phyloP scores from a whole-genome alignment of 208 protist genomes.

The Leishmania tropica region DNA sequence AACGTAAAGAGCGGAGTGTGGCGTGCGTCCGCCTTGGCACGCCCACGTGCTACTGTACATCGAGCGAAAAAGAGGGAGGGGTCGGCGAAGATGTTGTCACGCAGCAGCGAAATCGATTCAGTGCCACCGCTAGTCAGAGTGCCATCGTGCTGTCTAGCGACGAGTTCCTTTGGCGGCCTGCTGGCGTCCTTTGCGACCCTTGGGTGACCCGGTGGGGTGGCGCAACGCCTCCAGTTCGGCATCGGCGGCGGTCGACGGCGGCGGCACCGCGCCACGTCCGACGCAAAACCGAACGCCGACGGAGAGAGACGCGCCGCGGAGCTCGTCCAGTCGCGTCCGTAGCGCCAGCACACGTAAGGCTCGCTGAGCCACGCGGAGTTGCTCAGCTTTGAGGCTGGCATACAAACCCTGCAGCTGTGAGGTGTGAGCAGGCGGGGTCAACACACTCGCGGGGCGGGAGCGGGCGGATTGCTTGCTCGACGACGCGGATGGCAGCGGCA shows the following conservation, averaged over 20 bases:
- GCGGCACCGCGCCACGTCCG: slow-evolving; percentile 39
- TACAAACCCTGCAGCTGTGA: slow-evolving; percentile 13
- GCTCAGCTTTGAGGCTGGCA: slow-evolving; percentile 11
- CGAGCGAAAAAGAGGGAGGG: neutral
- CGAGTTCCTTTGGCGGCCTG: slow-evolving; percentile 12
- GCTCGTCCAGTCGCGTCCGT: slow-evolving; percentile 31
- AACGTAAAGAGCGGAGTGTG: neutral
- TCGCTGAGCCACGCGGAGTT: slow-evolving; percentile 24
- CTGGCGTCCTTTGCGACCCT: slow-evolving; percentile 20
- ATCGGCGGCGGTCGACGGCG: slow-evolving; percentile 25
- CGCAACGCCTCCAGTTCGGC: slow-evolving; percentile 28
- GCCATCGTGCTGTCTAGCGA: neutral
- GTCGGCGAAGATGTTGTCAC: neutral
- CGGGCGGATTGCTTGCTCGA: slow-evolving; percentile 10
- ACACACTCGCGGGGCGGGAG: slow-evolving; percentile 17
- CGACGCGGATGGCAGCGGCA: neutral
- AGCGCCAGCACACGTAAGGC: slow-evolving; percentile 36
- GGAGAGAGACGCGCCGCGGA: slow-evolving; percentile 22
- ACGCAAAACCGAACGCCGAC: slow-evolving; percentile 42
- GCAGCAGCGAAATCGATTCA: neutral
- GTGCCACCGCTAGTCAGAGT: too few species aligned
- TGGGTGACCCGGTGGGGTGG: slow-evolving; percentile 1
- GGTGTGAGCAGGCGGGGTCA: neutral
- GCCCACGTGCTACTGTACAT: neutral
- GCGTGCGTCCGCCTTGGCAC: neutral